A percentile compares a stretch with the other conserved stretches of the same genome.
phyloP scores from a whole-genome alignment of 495 filamentous ascomycete genomes.

The Podospora tetraspora region DNA sequence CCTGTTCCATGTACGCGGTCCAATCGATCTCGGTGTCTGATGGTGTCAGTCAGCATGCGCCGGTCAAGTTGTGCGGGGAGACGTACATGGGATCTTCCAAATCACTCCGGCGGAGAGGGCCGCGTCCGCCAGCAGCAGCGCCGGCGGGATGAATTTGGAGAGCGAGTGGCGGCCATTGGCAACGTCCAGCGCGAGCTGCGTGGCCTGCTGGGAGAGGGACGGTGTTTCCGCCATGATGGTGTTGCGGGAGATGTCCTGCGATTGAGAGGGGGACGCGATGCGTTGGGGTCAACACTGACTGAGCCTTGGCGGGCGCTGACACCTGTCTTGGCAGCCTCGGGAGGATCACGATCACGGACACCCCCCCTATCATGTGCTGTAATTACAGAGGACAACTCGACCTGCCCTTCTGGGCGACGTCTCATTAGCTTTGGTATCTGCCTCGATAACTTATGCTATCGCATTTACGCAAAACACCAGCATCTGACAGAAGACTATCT shows the following conservation, averaged over 20 bases:
- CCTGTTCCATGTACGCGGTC: conserved; percentile 93
- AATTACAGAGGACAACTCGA: neutral
- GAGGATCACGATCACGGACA: neutral
- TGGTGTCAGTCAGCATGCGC: neutral
- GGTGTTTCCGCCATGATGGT: conserved; percentile 13
- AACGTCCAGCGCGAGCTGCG: conserved; percentile 30
- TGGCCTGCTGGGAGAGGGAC: conserved; percentile 13
- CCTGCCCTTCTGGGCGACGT: neutral
- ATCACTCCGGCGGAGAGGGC: conserved; percentile 70
- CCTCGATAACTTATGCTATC: neutral
- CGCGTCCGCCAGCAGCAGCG: conserved; percentile 69
- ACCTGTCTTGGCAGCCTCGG: neutral
- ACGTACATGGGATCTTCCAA: conserved; percentile 79
- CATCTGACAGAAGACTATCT: neutral
- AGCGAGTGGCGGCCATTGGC: conserved; percentile 39
- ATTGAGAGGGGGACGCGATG: conserved; percentile 18
- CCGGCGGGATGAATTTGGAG: conserved; percentile 45
- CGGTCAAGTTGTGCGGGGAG: neutral
- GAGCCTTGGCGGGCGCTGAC: conserved; percentile 1
- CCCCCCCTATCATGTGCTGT: neutral
- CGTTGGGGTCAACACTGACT: neutral
- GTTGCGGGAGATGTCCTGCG: neutral
- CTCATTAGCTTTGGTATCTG: neutral
- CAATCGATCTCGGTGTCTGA: conserved; percentile 98
- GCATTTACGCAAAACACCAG: neutral